These are phyloP conservation scores for Pyrrhoderma lamaoense DNA, from an alignment of 1,284 basidiomycete species.

Conservation along the genomic window DNA sequence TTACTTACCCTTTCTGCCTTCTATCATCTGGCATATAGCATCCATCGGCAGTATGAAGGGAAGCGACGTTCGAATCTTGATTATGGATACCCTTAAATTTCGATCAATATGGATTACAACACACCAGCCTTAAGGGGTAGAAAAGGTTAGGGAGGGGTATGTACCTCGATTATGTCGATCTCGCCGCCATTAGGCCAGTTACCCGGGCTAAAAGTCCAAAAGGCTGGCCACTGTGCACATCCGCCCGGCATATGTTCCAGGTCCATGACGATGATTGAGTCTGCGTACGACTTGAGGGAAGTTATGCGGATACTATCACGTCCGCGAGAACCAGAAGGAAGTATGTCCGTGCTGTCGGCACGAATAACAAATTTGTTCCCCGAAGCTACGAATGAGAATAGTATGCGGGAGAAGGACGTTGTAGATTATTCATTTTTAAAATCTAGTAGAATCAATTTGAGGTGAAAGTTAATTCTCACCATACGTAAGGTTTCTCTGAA, in stretches of 20 bases:
- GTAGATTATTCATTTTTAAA: too few species aligned
- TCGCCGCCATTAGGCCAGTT: conserved; percentile 50
- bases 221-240: conserved; percentile 37
- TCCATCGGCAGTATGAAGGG: conserved; percentile 45
- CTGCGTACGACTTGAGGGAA: conserved; percentile 35
- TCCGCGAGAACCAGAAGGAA: conserved; percentile 32
- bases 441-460: neutral
- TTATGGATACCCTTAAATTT: conserved; percentile 21
- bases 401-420: neutral
- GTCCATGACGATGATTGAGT: conserved; percentile 48
- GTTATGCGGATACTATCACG: conserved; percentile 44
- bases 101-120: neutral
- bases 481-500: conserved; percentile 34
- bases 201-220: conserved; percentile 47
- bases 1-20: conserved; percentile 37
- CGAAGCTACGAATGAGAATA: conserved; percentile 26
- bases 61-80: conserved; percentile 37
- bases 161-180: conserved; percentile 46
- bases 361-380: conserved; percentile 42
- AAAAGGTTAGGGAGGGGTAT: conserved; percentile 7
- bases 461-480: conserved; percentile 25
- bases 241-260: conserved; percentile 43
- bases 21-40: conserved; percentile 38
- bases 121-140: neutral
- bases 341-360: conserved; percentile 34